Percentiles rank a stretch among this genome's conserved stretches.
phyloP scores from a whole-genome alignment of 495 filamentous ascomycete species.

The Pyrenula massariospora region DNA sequence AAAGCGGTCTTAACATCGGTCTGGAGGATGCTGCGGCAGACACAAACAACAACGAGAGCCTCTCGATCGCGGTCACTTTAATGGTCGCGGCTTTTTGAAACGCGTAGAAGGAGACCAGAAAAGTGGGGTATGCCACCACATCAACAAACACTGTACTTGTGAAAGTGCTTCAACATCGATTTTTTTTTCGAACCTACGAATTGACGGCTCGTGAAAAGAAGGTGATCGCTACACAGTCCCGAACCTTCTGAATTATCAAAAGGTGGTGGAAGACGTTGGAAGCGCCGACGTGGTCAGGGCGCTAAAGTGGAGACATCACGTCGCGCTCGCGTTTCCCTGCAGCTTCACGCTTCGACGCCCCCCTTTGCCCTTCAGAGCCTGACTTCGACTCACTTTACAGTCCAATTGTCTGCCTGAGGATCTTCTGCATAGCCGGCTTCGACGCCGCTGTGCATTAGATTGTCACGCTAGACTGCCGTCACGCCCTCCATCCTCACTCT shows the following conservation, averaged over 20 bases:
- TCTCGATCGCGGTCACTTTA: not conserved
- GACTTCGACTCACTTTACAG: not conserved
- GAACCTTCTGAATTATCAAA: no score
- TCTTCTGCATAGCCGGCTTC: not conserved
- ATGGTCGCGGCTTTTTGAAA: not conserved
- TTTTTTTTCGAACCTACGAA: no score
- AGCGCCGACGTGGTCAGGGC: not conserved
- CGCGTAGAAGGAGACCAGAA: no score
- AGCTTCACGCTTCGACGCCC: not conserved
- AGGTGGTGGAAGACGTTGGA: no score
- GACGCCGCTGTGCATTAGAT: not conserved
- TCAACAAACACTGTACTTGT: not conserved
- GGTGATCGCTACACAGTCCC: no score
- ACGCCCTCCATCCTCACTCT: not conserved
- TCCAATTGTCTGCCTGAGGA: conserved; percentile 1
- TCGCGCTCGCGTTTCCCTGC: not conserved
- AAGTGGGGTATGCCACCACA: not conserved
- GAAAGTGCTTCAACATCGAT: no score
- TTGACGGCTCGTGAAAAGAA: no score
- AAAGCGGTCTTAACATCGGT: not conserved
- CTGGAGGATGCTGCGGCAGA: not conserved
- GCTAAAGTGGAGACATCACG: not conserved
- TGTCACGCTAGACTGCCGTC: not conserved
- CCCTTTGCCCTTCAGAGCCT: not conserved
- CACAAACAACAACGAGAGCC: not conserved